Conservation (phyloP, 2,329 filamentous ascomycete genomes). For the Ascomycota sp. region DNA sequence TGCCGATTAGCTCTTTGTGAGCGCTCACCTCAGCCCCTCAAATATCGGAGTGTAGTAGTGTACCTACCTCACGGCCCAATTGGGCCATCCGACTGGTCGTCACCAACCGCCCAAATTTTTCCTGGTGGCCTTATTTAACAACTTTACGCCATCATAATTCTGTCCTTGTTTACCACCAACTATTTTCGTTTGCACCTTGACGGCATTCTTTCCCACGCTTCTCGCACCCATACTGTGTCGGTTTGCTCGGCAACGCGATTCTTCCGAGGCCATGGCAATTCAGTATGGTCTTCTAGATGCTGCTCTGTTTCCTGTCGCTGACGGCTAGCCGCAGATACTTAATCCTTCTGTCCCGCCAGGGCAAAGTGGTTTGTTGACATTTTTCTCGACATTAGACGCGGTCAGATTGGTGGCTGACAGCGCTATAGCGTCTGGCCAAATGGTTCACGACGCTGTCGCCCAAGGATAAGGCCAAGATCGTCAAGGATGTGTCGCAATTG, state of each 20-base stretch:
- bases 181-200: too few relatives aligned
- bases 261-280: conserved; percentile 19
- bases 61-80: background rate
- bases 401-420: conserved; percentile 3
- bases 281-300: conserved; percentile 14
- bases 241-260: conserved; percentile 5
- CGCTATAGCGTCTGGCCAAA: conserved; percentile 72
- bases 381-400: too few relatives aligned
- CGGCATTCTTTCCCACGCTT: too few relatives aligned
- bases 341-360: conserved; percentile 91
- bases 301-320: conserved; percentile 3
- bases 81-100: conserved; percentile 4
- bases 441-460: conserved; percentile 98
- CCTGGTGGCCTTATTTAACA: too few relatives aligned
- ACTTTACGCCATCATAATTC: too few relatives aligned
- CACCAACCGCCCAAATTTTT: conserved; percentile 8
- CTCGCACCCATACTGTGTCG: too few relatives aligned
- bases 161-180: too few relatives aligned
- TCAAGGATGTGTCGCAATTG: conserved; percentile 97
- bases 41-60: too few relatives aligned
- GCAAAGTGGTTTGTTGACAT: conserved; percentile 71
- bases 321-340: conserved; percentile 50
- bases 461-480: conserved; percentile 98
- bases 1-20: too few relatives aligned
- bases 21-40: too few relatives aligned